Evolutionary conservation across 2,329 filamentous ascomycete genomes (phyloP).

Genomic region (Coleophoma eucalyptorum): DNA sequence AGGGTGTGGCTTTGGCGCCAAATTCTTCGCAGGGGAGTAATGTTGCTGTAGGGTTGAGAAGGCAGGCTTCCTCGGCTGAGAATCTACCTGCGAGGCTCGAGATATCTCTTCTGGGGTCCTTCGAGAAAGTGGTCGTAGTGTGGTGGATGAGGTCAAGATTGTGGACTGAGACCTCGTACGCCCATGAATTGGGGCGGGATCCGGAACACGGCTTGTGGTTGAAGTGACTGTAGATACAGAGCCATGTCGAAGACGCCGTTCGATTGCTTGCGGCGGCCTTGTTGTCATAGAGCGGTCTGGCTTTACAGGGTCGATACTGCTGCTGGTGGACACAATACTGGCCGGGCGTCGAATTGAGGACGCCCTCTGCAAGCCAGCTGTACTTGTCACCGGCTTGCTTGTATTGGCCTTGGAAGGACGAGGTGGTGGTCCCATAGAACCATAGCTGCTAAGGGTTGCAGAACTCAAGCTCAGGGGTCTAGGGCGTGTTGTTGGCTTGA

Average conservation of each 20-base stretch:
- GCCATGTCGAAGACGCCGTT: conserved; percentile 20
- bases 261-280: conserved; percentile 18
- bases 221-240: conserved; percentile 14
- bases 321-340: background rate
- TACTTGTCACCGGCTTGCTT: conserved; percentile 12
- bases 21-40: conserved; percentile 60
- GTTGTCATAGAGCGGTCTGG: conserved; percentile 19
- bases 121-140: conserved; percentile 14
- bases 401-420: conserved; percentile 9
- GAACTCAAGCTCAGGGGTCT: conserved; percentile 19
- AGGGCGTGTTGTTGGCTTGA: conserved; percentile 17
- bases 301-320: conserved; percentile 16
- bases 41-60: conserved; percentile 65
- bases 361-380: conserved; percentile 14
- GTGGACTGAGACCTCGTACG: conserved; percentile 23
- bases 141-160: conserved; percentile 11
- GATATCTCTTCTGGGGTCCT: conserved; percentile 7
- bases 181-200: conserved; percentile 8
- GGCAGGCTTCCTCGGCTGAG: conserved; percentile 18
- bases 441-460: conserved; percentile 14
- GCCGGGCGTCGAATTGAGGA: conserved; percentile 9
- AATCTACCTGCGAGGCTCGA: conserved; percentile 10
- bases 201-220: conserved; percentile 3
- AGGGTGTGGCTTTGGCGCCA: conserved; percentile 58
- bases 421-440: conserved; percentile 20